Base-by-base conservation (phyloP, 768 basidiomycete species). In the Rhizopogon sp. region DNA sequence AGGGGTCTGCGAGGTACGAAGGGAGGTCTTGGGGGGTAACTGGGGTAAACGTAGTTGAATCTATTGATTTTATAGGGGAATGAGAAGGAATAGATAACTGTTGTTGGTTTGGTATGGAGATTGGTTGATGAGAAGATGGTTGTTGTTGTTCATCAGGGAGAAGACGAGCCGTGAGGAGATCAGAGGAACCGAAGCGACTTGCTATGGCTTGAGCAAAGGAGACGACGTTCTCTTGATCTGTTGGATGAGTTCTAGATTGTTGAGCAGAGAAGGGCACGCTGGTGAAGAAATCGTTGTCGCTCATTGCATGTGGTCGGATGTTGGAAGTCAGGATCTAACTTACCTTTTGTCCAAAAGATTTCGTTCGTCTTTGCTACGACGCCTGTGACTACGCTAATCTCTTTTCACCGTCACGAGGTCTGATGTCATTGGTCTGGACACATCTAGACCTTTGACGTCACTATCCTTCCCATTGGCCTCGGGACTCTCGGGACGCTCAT, bases 121-220 rank as follows among this genome's bases (percentile, higher is more conserved):
- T 56, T 54, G 54, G 52, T 42, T 28, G 56, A 20, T 28, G 17
- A 43, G 29, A 51, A 64, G 39, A 55, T 53, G 61, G 61, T 62
- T 35, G 57, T 4, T 59, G 60, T 28, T 54, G 42, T 37, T 68
- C 58, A 53, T 37, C 60, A 11, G 62, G 64, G 44, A 73, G 60
- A 43, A 75, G 68, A 17, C 72, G 71, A 22, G 76, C 67, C 1
- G 72, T 74, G 64, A 72, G 70, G 42, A 74, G 58, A 52, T 69
- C 64, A n/a, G 71, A 58, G 8, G 62, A 59, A 33, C 70, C 71
- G 56, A 79, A 82, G 51, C 80, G 70, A 22, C 72, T 63, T 29
- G 75, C 72, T 57, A 85, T 79, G 40, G 83, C 83, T 50, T 76
- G 72, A 4, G 83, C 82, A 63, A 85, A 85, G 39, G 72, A 61